phyloP scores from a whole-genome alignment of 768 basidiomycete genomes.

The Russula compacta region DNA sequence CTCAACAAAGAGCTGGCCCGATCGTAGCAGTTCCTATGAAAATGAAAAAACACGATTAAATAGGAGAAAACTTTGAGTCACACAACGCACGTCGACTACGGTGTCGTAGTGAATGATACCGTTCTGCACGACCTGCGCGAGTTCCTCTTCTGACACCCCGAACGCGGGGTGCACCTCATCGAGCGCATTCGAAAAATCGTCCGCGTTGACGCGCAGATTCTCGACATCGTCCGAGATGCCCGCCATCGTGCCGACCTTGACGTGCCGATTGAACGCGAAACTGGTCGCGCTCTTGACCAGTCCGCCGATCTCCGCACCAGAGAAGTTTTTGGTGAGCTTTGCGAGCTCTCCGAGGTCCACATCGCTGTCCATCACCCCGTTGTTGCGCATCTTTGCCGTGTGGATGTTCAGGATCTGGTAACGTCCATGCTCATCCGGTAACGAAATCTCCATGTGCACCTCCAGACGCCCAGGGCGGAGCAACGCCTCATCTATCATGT shows the following conservation, averaged over 20 bases:
- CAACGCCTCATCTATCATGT: slow-evolving; percentile 99
- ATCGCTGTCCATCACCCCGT: slow-evolving; percentile 80
- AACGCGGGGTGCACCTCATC: slow-evolving; percentile 95
- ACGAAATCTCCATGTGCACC: slow-evolving; percentile 98
- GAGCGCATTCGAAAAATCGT: slow-evolving; percentile 83
- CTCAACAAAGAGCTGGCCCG: slow-evolving; percentile 83
- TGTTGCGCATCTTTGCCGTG: slow-evolving; percentile 87
- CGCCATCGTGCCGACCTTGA: slow-evolving; percentile 96
- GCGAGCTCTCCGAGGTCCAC: slow-evolving; percentile 83
- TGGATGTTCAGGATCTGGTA: slow-evolving; percentile 93
- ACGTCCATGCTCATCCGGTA: slow-evolving; percentile 90
- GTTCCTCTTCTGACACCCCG: slow-evolving; percentile 95
- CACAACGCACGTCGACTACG: slow-evolving; percentile 61
- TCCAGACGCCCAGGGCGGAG: slow-evolving; percentile 97
- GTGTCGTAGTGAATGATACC: slow-evolving; percentile 87
- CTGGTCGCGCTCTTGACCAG: slow-evolving; percentile 96
- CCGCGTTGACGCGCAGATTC: slow-evolving; percentile 76
- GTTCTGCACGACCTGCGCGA: slow-evolving; percentile 87
- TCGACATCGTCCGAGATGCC: slow-evolving; percentile 95
- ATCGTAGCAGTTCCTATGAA: slow-evolving; percentile 69
- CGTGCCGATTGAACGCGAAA: slow-evolving; percentile 96
- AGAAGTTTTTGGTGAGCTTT: slow-evolving; percentile 87
- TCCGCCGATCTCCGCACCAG: slow-evolving; percentile 92
- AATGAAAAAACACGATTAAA: background rate
- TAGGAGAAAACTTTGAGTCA: background rate